A percentile compares a stretch with the other conserved stretches of the same genome.
Conservation (phyloP, 441 rosid species). For the Populus trichocarpa region DNA sequence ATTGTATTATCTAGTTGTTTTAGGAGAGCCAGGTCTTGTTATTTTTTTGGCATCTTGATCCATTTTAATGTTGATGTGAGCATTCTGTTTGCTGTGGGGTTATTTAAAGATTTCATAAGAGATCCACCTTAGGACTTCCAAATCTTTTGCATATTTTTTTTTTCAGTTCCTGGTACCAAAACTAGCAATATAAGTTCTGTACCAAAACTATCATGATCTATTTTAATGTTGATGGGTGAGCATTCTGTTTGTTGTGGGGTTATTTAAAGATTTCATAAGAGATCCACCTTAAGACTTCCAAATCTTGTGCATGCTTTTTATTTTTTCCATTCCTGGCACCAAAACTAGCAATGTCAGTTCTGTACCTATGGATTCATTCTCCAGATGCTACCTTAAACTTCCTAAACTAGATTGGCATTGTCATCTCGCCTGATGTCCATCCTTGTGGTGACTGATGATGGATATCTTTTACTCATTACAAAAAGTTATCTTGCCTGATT, state of each 20-base stretch:
- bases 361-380: not conserved
- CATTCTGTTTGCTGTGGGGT: not conserved
- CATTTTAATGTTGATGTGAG: not conserved
- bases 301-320: not conserved
- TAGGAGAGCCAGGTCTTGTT: not conserved
- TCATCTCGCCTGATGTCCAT: not conserved
- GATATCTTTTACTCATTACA: not conserved
- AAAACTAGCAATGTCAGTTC: not conserved
- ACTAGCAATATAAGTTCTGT: not conserved
- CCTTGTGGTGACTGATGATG: not conserved
- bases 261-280: not conserved
- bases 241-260: not conserved
- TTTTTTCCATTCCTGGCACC: not conserved
- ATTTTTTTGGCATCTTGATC: not conserved
- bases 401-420: not conserved
- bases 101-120: not conserved
- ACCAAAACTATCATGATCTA: not conserved
- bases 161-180: not conserved
- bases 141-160: not conserved
- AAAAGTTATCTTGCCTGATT: not conserved
- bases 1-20: not conserved
- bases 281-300: too few relatives aligned
- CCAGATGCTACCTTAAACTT: not conserved
- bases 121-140: too few relatives aligned
- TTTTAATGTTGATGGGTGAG: not conserved